Evolutionary conservation across 345 rosid genomes (phyloP), one percentile per base, ranked within the genome.

Genomic region (Eucalyptus shirleyi): DNA sequence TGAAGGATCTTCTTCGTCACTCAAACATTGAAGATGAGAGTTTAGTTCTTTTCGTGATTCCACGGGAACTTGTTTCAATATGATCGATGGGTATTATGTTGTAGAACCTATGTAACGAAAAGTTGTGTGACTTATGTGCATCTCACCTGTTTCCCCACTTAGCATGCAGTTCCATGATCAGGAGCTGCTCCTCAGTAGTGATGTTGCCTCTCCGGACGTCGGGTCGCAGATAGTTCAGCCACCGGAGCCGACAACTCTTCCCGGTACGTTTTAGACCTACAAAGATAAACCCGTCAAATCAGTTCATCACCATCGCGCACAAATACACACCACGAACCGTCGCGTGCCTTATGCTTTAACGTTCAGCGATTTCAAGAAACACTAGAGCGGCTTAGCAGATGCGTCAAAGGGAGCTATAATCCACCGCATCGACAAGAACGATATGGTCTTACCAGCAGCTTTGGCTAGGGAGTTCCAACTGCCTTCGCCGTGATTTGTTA

Each of bases 81-180:
- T 37, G 67, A 56, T 51, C 26, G 32, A 32, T n/a, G 42, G 24
- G 44, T 86, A 34, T 50, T 28, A 87, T 21, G 40, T 40, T 19
- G 30, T 86, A 23, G 87, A 86, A 30, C 28, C 55, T 49, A 51
- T 65, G 50, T 72, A 55, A 89, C 80, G 60, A 77, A 42, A 12
- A 26, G 24, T 53, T 53, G 59, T 82, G 59, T 40, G 49, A 89
- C 80, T 56, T 49, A 42, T 16, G 34, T 49, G 47, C 23, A 50
- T 81, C 93, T 90, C 51, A 95, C 99, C 98, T 98, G 92, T 98
- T 98, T 92, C 99, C 99, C 99, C 96, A 98, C 92, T 96, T 96
- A 30, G 98, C 94, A 94, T 97, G 99, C 87, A 98, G 96, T 86
- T 98, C 99, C 97, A 98, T 97, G 95, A 98, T 98, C 93, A 97